Base-by-base conservation (phyloP, 352 stramenopile species). In the Peronospora destructor region DNA sequence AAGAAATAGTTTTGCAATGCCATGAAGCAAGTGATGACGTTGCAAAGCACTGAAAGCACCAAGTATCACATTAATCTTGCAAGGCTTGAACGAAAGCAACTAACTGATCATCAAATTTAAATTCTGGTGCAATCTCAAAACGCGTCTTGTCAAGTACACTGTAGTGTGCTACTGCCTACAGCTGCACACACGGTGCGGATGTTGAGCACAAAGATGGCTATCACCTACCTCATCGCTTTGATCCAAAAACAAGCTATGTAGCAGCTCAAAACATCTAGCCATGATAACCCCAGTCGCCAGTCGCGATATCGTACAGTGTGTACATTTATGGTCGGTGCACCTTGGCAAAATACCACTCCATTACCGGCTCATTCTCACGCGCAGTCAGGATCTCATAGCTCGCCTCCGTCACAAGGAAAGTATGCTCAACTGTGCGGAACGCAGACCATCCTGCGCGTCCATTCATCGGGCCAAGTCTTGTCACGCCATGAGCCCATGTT, bases 361-460 rank as follows among this genome's bases (percentile, higher is more conserved):
- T 96, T 32, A 75, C 69, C 0, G 82, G 80, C 53, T 96, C 76
- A 35, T 91, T 85, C 26, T 93, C 71, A 13, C 88, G 74, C 25
- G 80, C 85, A 23, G 97, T 99, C 7, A 99, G 71, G 46, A 99
- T 95, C 53, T 99, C 97, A 52, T 85, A 97, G 34, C 97, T 96
- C 14, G 77, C 92, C 29, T 98, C 91, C 1, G 96, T 99, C n/a
- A 99, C 94, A 17, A 99, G 61, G n/a, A 99, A 84, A 12, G 95
- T 98, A 69, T 99, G 96, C 61, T 99, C 96, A 48, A 97, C 74
- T 99, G 97, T 9, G 96, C 95, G 45, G 87, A 97, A 16, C 93
- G 84, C 49, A 87, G 79, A 25, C 96, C 96, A 74, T 99, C 96
- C 7, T 69, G 79, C 4, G 97, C 19, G 96, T 99, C 97, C 97